Percentiles rank a stretch among this genome's conserved stretches.
These are phyloP conservation scores for Rhododendron griersonianum DNA, from an alignment of 148 eudicot genomes.

Conservation along the genomic window DNA sequence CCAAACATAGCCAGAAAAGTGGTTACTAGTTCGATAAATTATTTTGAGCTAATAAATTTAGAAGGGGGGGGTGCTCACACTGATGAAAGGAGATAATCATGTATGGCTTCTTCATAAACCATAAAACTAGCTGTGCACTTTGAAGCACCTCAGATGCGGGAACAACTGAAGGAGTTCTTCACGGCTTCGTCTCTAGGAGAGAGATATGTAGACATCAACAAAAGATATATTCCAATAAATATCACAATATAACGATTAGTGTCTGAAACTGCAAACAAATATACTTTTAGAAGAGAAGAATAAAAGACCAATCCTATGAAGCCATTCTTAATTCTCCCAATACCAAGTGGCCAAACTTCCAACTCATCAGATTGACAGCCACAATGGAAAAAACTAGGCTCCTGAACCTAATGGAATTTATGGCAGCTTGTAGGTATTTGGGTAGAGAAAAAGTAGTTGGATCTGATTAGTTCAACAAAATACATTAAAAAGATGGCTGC, in stretches of 20 bases:
- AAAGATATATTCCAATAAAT: not conserved
- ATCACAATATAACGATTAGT: not conserved
- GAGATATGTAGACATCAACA: not conserved
- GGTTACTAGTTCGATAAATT: not conserved
- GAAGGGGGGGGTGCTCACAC: not conserved
- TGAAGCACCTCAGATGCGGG: slow-evolving; percentile 70
- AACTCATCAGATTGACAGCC: not conserved
- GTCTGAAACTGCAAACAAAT: not conserved
- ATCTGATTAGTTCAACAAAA: not conserved
- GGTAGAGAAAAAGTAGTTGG: not conserved
- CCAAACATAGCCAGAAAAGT: no score
- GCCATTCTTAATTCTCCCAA: not conserved
- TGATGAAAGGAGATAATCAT: not conserved
- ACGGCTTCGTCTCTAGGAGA: slow-evolving; percentile 58
- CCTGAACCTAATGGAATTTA: not conserved
- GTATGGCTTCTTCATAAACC: not conserved
- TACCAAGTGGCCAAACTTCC: not conserved
- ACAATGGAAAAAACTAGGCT: not conserved
- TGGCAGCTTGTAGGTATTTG: not conserved
- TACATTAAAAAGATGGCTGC: not conserved
- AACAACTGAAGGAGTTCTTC: slow-evolving; percentile 72
- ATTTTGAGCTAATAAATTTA: not conserved
- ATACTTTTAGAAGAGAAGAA: not conserved
- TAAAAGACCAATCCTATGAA: not conserved
- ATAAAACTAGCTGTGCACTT: slow-evolving; percentile 71